These are phyloP conservation scores for Eutypella sp. DNA, from an alignment of 2,329 filamentous ascomycete species.

Conservation along the genomic window DNA sequence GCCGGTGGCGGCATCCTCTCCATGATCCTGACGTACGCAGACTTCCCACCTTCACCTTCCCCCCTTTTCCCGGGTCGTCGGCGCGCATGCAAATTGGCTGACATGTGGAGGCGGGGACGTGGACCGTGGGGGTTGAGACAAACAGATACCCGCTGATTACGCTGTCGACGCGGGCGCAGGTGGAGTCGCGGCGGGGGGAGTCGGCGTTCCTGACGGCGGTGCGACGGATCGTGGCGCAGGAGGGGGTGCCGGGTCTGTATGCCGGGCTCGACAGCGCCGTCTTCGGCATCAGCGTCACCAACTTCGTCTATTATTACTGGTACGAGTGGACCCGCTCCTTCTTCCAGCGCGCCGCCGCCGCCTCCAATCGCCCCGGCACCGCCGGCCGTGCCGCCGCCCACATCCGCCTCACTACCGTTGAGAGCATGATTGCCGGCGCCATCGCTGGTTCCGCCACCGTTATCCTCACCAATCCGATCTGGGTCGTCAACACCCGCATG, in stretches of 20 bases:
- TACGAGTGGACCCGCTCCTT: slow-evolving; percentile 93
- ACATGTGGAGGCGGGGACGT: no score
- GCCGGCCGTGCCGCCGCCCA: slow-evolving; percentile 63
- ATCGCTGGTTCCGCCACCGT: slow-evolving; percentile 92
- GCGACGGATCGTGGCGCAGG: slow-evolving; percentile 81
- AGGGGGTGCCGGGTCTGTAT: slow-evolving; percentile 85
- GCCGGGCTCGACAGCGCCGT: slow-evolving; percentile 89
- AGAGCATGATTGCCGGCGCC: slow-evolving; percentile 93
- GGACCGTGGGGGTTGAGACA: no score
- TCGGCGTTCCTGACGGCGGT: slow-evolving; percentile 80
- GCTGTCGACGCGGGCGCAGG: slow-evolving; percentile 92
- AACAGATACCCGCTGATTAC: slow-evolving; percentile 90
- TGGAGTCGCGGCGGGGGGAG: slow-evolving; percentile 90
- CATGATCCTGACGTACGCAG: slow-evolving; percentile 80
- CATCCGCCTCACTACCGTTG: slow-evolving; percentile 81
- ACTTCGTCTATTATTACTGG: slow-evolving; percentile 99
- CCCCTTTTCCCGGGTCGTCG: not conserved
- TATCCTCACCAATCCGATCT: slow-evolving; percentile 95
- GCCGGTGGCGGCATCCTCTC: slow-evolving; percentile 91
- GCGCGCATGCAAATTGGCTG: not conserved
- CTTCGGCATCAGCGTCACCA: slow-evolving; percentile 96
- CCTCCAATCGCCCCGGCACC: slow-evolving; percentile 64
- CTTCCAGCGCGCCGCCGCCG: slow-evolving; percentile 47
- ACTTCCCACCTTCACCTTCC: slow-evolving; percentile 1
- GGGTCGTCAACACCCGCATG: slow-evolving; percentile 98